A percentile compares a stretch with the other conserved stretches of the same genome.
Conservation (phyloP, 139 green algal genomes). For the Bryopsis sp. region DNA sequence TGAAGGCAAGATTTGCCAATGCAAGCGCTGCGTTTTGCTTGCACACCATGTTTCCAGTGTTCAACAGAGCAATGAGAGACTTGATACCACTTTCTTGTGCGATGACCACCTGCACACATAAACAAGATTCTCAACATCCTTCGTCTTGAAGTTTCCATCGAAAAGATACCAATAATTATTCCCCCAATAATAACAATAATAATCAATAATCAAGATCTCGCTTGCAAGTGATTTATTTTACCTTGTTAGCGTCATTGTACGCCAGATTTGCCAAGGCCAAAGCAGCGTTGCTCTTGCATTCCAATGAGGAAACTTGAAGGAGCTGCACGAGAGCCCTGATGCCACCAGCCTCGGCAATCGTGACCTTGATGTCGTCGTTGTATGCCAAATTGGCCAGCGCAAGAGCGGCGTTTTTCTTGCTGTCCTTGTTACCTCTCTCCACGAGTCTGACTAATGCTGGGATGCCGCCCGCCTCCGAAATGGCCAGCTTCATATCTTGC, state of each 20-base stretch:
- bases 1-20: slow-evolving; percentile 24
- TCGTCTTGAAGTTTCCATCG: no score
- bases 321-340: slow-evolving; percentile 21
- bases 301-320: slow-evolving; percentile 13
- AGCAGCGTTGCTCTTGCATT: slow-evolving; percentile 18
- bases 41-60: slow-evolving; percentile 20
- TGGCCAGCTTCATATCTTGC: slow-evolving; percentile 18
- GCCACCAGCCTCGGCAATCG: slow-evolving; percentile 22
- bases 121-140: no score
- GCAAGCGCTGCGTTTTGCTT: slow-evolving; percentile 21
- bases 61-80: slow-evolving; percentile 14
- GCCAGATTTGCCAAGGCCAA: slow-evolving; percentile 18
- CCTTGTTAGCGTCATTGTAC: slow-evolving; percentile 22
- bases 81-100: slow-evolving; percentile 21
- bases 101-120: no score
- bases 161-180: no score
- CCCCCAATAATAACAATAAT: no score
- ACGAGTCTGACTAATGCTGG: slow-evolving; percentile 18
- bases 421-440: slow-evolving; percentile 18
- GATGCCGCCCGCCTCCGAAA: slow-evolving; percentile 1
- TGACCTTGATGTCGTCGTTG: slow-evolving; percentile 23
- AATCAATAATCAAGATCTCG: no score
- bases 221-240: no score
- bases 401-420: slow-evolving; percentile 19
- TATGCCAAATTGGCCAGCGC: slow-evolving; percentile 24